Evolutionary conservation across 23 red algal species (phyloP), one percentile per base, ranked within the genome.

Genomic region (Rhodosorus marinus): DNA sequence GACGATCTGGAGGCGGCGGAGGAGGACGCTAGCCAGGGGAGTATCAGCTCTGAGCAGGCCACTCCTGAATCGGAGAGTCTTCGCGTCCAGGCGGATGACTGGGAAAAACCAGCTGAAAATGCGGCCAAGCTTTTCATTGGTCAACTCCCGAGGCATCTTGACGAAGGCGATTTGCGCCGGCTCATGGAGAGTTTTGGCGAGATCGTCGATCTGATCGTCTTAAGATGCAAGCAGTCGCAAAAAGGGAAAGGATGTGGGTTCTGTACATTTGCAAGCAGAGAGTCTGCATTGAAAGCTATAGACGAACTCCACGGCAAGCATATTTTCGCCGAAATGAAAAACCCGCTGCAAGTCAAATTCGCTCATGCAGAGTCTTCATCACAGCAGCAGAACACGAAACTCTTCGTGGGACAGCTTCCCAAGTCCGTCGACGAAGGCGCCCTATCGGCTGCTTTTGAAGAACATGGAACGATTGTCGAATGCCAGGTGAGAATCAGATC

Each of bases 101-200:
- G n/a, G n/a, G n/a, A n/a, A n/a, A n/a, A n/a, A n/a, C n/a, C n/a
- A n/a, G n/a, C n/a, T n/a, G n/a, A n/a, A n/a, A n/a, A n/a, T n/a
- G n/a, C n/a, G n/a, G n/a, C n/a, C n/a, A 43, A 43, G 38, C 38
- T 43, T 43, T 43, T 43, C 38, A 43, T 43, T 17, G 38, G 38
- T 11, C 38, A 43, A 17, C 38, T 43, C 11, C 38, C 38, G 17
- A 11, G 38, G 11, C 17, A 11, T 17, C 17, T 11, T 11, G 17
- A 11, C 11, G 38, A 43, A 17, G 38, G 17, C 11, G 17, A 43
- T 43, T 43, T 43, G 38, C 17, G 11, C 38, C 11, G 17, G 11
- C 11, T 43, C 38, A 43, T 43, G 38, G 17, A 17, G 11, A 11
- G 11, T 11, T 43, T 43, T 17, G 38, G 38, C 38, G 38, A 43